Evolutionary conservation across 2,329 filamentous ascomycete genomes (phyloP), one percentile per base, ranked within the genome.

Genomic region (Tricladium varicosporioides): DNA sequence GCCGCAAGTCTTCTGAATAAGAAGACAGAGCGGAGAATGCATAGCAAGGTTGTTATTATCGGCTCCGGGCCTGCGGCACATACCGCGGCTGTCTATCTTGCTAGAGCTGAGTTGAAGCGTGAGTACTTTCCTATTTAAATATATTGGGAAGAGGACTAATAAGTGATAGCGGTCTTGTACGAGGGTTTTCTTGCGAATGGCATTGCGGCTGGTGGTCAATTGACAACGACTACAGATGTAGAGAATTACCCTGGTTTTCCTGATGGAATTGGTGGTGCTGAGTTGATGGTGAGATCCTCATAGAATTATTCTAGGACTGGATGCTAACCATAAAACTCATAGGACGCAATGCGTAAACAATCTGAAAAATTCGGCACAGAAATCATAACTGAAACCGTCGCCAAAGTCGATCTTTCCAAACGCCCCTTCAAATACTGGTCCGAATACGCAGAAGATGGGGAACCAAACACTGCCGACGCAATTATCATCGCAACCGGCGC

Each of bases 221-320:
- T 99, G 66, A 99, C 95, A 54, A 99, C 95, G 22, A 99, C 94
- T 54, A 97, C 96, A 69, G 95, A 99, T 66, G 86, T 99, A 59
- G 94, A 99, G 80, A 99, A 99, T 83, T 99, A 88, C 76, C 94
- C 94, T 22, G 94, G 94, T 48, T 99, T 97, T 78, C 89, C 90
- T 69, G 84, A 90, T 68, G 89, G 88, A 62, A 92, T 99, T 73
- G 89, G 91, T 76, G 94, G 94, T 65, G 76, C 83, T 56, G 88
- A 91, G 70, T 80, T 99, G 65, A 99, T 99, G 94, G 67, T 66
- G 56, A 15, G 31, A 49, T 36, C 9, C 22, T 11, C 18, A 33
- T n/a, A 11, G 10, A 5, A 7, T 45, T 16, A 32, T 43, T 43
- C n/a, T 15, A 46, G 18, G 40, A 27, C 4, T 4, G 31, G 1